Conservation (phyloP, 2,329 filamentous ascomycete genomes). For the Fusarium sp. region DNA sequence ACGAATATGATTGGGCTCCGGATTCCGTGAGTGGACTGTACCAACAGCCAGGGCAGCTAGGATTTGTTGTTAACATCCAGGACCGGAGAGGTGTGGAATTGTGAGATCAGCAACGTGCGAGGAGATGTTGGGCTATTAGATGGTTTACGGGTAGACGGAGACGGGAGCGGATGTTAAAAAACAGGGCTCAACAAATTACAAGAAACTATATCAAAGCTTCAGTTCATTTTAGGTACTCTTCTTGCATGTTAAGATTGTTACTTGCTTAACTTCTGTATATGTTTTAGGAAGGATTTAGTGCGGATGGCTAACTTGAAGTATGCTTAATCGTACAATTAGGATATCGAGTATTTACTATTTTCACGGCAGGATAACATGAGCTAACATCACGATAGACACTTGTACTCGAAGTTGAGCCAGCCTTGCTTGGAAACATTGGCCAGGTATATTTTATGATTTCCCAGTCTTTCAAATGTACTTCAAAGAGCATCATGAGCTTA, state of each 20-base stretch:
- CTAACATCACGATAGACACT: not conserved
- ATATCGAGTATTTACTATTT: no score
- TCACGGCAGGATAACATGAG: not conserved
- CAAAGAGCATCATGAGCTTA: not conserved
- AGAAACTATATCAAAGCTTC: no score
- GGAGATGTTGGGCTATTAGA: not conserved
- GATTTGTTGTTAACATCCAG: not conserved
- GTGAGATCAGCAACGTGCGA: not conserved
- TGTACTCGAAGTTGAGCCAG: not conserved
- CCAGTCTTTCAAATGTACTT: not conserved
- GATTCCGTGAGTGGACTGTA: not conserved
- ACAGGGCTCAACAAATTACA: accelerated
- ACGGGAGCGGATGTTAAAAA: not conserved
- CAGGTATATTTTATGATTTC: not conserved
- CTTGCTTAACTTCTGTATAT: not conserved
- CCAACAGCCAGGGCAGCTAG: not conserved
- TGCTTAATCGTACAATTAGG: no score
- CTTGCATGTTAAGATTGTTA: not conserved
- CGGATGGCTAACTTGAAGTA: not conserved
- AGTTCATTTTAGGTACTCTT: no score
- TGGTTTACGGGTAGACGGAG: not conserved
- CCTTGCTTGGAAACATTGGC: not conserved
- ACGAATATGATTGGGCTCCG: not conserved
- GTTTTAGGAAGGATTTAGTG: not conserved
- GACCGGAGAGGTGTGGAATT: not conserved